Base-by-base conservation (phyloP, 2,329 filamentous ascomycete species). In the Fonsecaea erecta region DNA sequence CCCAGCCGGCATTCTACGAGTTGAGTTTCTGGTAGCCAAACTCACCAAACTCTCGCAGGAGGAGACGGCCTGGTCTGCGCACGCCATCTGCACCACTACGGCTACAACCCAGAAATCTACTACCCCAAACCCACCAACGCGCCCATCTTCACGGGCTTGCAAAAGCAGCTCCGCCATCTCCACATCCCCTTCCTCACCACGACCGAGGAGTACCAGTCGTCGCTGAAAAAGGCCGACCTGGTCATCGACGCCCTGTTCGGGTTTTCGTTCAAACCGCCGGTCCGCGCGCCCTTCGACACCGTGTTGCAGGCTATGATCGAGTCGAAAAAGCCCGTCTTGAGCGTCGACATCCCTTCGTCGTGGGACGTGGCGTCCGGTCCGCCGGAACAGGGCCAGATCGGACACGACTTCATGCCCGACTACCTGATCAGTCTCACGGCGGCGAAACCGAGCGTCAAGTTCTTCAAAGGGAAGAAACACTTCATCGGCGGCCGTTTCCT, bases 21-120 rank as follows among this genome's bases (percentile, higher is more conserved):
- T 11, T n/a, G n/a, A n/a, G n/a, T n/a, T n/a, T 58, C 21, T 52
- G n/a, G 43, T 52, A 26, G 21, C 8, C 28, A 30, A 48, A 11
- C 6, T 52, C n/a, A 3, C 5, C 5, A 24, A 35, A 28, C 4
- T 52, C 14, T 24, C 14, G 16, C 37, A 93, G 92, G 95, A 68
- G 95, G 95, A 40, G 95, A 99, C 77, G 95, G 95, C 1, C 86
- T 99, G 2, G 95, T 99, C 30, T 93, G 94, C 54, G 95, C 95
- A 60, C 88, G 95, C 28, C 95, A 99, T 78, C 85, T 99, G 4
- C 88, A 87, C 75, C 91, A 97, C 75, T 98, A 96, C 76, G 94
- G 95, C 67, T 99, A 98, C 79, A 85, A 86, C 26, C 93, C 94
- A 2, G 90, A 87, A 8, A 83, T 99, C 52, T 98, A 95, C 81